phyloP scores from a whole-genome alignment of 2,329 filamentous ascomycete genomes.

The Uncinocarpus reesii region DNA sequence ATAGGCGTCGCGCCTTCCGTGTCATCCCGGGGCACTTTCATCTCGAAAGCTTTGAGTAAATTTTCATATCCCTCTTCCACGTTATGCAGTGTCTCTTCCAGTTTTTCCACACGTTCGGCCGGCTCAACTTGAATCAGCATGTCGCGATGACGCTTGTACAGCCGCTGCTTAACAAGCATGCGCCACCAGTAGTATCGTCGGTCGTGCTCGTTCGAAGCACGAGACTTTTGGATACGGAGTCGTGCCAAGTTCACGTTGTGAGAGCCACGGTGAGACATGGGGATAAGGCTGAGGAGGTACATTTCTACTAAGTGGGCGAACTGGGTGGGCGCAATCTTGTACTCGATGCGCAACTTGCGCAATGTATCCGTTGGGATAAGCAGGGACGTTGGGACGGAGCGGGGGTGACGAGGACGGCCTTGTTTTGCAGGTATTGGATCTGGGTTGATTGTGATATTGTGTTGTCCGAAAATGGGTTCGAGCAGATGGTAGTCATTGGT shows the following conservation, averaged over 20 bases:
- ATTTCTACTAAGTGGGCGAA: conserved; percentile 54
- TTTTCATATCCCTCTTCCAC: conserved; percentile 51
- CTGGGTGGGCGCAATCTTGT: conserved; percentile 52
- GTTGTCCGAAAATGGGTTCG: conserved; percentile 41
- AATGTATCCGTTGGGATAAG: conserved; percentile 45
- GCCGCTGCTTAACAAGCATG: conserved; percentile 51
- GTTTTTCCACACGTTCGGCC: conserved; percentile 47
- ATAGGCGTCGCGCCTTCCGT: conserved; percentile 9
- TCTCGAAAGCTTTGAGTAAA: conserved; percentile 38
- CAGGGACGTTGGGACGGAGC: conserved; percentile 41
- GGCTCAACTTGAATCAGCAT: conserved; percentile 49
- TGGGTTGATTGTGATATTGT: conserved; percentile 40
- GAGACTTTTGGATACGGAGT: conserved; percentile 39
- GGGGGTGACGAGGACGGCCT: conserved; percentile 26
- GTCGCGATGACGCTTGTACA: conserved; percentile 52
- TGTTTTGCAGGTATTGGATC: conserved; percentile 30
- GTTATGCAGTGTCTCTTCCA: conserved; percentile 49
- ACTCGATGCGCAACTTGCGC: conserved; percentile 40
- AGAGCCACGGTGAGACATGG: conserved; percentile 37
- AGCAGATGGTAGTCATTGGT: conserved; percentile 50
- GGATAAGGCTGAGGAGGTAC: conserved; percentile 51
- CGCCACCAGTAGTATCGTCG: conserved; percentile 56
- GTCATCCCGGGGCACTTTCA: conserved; percentile 21
- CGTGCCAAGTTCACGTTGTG: conserved; percentile 43
- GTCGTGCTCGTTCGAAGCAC: conserved; percentile 45